Evolutionary conservation across 2,329 filamentous ascomycete species (phyloP).

Genomic region (Leptographium galeiforme): DNA sequence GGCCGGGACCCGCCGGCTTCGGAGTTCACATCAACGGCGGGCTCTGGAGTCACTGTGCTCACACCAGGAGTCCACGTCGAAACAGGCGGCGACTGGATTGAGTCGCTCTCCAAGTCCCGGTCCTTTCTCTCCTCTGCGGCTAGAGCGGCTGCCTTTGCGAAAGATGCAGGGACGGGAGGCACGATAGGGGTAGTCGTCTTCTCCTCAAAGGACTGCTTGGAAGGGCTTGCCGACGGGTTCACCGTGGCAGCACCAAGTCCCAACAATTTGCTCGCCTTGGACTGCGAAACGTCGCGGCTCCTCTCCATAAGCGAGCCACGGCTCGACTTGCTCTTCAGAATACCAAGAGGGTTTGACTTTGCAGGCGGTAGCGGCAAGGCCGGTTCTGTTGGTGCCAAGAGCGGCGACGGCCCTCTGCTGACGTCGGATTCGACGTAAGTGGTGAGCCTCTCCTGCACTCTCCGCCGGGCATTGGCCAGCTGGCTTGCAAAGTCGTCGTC

Average conservation of each 20-base stretch:
- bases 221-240: slow-evolving; percentile 25
- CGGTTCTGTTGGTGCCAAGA: slow-evolving; percentile 21
- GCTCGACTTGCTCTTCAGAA: slow-evolving; percentile 55
- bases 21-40: not conserved
- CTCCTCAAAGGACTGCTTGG: slow-evolving; percentile 24
- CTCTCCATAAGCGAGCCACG: slow-evolving; percentile 47
- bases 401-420: slow-evolving; percentile 29
- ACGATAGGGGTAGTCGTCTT: not conserved
- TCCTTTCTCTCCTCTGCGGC: not conserved
- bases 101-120: not conserved
- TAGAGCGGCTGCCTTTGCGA: not conserved
- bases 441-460: slow-evolving; percentile 60
- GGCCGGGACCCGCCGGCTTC: not conserved
- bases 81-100: not conserved
- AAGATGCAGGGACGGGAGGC: not conserved
- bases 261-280: slow-evolving; percentile 49
- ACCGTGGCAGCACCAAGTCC: slow-evolving; percentile 35
- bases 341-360: slow-evolving; percentile 45
- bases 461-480: slow-evolving; percentile 54
- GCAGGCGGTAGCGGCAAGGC: slow-evolving; percentile 19
- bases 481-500: slow-evolving; percentile 61
- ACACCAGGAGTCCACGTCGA: not conserved
- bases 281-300: slow-evolving; percentile 24
- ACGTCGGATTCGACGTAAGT: slow-evolving; percentile 53
- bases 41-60: not conserved